Evolutionary conservation across 2,329 filamentous ascomycete species (phyloP).

Genomic region (Exophiala lecanii-corni): DNA sequence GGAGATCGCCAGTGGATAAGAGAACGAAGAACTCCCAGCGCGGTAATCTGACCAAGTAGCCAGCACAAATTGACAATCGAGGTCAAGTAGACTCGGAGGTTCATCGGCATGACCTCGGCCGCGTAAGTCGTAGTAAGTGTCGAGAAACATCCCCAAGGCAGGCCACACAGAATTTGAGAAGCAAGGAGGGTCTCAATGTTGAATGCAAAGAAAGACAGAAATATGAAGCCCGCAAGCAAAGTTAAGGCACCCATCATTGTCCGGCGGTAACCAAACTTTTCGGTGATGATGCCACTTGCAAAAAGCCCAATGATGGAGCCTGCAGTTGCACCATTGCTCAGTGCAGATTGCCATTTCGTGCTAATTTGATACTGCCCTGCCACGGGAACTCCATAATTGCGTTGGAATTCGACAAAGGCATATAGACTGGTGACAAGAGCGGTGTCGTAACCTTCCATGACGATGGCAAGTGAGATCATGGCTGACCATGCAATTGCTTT

Average conservation of each 20-base stretch:
- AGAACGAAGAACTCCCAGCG: constrained; percentile 31
- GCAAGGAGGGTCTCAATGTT: constrained; percentile 30
- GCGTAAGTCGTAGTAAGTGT: constrained; percentile 30
- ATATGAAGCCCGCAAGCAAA: constrained; percentile 36
- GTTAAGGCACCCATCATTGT: constrained; percentile 58
- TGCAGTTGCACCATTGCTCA: constrained; percentile 38
- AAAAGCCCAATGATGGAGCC: constrained; percentile 64
- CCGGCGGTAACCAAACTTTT: constrained; percentile 60
- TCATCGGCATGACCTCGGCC: constrained; percentile 29
- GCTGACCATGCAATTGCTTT: background rate
- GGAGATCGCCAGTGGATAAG: constrained; percentile 30
- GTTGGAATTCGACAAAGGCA: constrained; percentile 39
- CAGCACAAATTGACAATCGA: constrained; percentile 39
- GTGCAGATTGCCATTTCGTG: constrained; percentile 53
- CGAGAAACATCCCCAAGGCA: constrained; percentile 52
- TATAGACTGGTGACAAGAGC: constrained; percentile 78
- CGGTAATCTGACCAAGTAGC: constrained; percentile 34
- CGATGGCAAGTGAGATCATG: constrained; percentile 74
- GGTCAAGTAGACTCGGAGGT: constrained; percentile 30
- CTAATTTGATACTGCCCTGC: constrained; percentile 30
- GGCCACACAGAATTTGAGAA: constrained; percentile 34
- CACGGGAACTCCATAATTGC: constrained; percentile 46
- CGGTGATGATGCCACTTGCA: constrained; percentile 61
- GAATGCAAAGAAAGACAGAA: constrained; percentile 36
- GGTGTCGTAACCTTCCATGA: constrained; percentile 80